Base-by-base conservation (phyloP, 805 yeast genomes). In the Sugiyamaella floridensis region DNA sequence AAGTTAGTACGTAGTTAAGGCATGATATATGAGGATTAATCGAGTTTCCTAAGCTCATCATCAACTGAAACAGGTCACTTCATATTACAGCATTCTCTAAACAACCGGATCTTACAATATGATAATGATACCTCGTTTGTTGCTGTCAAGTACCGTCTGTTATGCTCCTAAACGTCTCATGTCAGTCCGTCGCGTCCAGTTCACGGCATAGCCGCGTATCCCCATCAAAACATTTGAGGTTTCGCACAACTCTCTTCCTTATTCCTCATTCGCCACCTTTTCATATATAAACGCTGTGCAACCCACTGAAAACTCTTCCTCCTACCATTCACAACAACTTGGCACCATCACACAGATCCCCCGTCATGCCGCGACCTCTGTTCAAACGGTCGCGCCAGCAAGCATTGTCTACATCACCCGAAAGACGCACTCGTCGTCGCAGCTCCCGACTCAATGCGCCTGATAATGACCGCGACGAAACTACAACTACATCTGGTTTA, bases 341-440 rank as follows among this genome's bases (percentile, higher is more conserved):
- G 46, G 3, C 14, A 5, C 37, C n/a, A 14, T 8, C 37, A 4
- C 32, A 42, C 5, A 19, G 32, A 28, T 4, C 29, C 16, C 32
- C 28, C 11, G 26, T 10, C 29, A 47, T 47, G 50, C 50, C 50
- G 15, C 43, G 50, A 10, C 50, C 50, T 5, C 50, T 40, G 29
- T 26, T 47, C 40, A 45, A 45, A 20, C 48, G 48, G 20, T 7
- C 40, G 19, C 41, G 18, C 15, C 48, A 32, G 41, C 48, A n/a
- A 11, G 6, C 41, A 14, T 7, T 8, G 15, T n/a, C 22, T 2
- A 10, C 28, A 2, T n/a, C 29, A n/a, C 16, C 46, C 15, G 19
- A 11, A 8, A 18, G 16, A 5, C 48, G 41, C n/a, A 34, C 26
- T 8, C 29, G 32, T 10, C 40, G 48, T n/a, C 48, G 48, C 15